Evolutionary conservation across 1,139 yeast species (phyloP).

Genomic region (Taphrina wiesneri): DNA sequence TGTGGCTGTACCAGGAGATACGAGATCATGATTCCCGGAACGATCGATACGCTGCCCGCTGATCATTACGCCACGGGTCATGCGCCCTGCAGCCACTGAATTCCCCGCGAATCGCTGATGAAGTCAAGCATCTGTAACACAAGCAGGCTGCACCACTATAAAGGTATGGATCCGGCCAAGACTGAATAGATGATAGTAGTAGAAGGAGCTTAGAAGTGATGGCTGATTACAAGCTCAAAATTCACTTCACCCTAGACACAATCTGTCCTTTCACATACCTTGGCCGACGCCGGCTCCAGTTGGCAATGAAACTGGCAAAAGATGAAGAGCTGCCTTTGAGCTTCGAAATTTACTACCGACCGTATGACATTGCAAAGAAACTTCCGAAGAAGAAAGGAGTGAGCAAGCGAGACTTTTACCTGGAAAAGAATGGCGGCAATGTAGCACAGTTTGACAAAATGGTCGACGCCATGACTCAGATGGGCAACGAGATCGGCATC

Average conservation of each 20-base stretch:
- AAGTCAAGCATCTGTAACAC: no score
- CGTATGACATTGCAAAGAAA: slow-evolving; percentile 15
- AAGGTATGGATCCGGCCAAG: no score
- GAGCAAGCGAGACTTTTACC: slow-evolving; percentile 19
- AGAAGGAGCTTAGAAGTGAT: no score
- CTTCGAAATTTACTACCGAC: slow-evolving; percentile 8
- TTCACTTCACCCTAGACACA: slow-evolving; percentile 46
- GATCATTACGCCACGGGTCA: background rate
- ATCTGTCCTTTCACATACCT: slow-evolving; percentile 31
- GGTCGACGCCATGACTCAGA: slow-evolving; percentile 10
- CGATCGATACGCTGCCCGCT: background rate
- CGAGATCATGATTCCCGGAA: background rate
- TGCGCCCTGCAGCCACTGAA: background rate
- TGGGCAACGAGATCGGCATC: slow-evolving; percentile 13
- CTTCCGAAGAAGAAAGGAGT: background rate
- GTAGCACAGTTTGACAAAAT: background rate
- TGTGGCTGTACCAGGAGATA: background rate
- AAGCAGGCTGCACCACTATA: no score
- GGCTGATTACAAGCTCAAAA: slow-evolving; percentile 50
- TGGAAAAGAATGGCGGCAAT: slow-evolving; percentile 16
- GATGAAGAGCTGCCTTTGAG: background rate
- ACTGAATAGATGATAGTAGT: no score
- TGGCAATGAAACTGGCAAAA: slow-evolving; percentile 3
- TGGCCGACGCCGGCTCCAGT: slow-evolving; percentile 17
- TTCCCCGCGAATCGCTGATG: slow-evolving; percentile 4